Base-by-base conservation (phyloP, 2,329 filamentous ascomycete genomes). In the Colletotrichum caudatum region DNA sequence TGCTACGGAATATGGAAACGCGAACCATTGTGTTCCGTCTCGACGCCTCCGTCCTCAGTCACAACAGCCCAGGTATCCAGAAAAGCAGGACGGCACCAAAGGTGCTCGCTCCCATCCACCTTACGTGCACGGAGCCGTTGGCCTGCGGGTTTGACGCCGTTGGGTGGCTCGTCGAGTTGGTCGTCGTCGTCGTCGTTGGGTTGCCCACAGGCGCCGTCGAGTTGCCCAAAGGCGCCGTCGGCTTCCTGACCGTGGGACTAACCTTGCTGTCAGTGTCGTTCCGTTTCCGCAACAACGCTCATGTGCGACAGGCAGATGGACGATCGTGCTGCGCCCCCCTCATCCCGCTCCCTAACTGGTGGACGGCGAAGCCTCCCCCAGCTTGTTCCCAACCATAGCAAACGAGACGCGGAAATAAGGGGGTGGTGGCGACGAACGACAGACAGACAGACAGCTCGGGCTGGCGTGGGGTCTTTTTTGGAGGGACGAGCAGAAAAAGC, bases 401-500 rank as follows among this genome's bases (percentile, higher is more conserved):
- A 11, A 57, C 14, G 18, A 41, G 39, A 29, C 44, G n/a, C n/a
- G 7, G 18, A 35, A 37, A 29, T n/a, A 20, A 54, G 20, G 33
- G 33, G 20, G 33, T 5, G 20, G 54, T 20, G 33, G 12, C 54
- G 20, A 57, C 33, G 11, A 16, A 23, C 54, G 35, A n/a, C 35
- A n/a, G 54, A 39, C 29, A 29, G 29, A 29, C 29, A 29, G 26
- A n/a, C 33, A 39, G 20, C 33, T 56, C 29, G 53, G 53, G 53
- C 20, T 37, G 33, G 11, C 59, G 59, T 35, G 29, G 9, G 20
- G 29, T n/a, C 5, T 39, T 29, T 39, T 29, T 29, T 26, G 29
- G 44, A 46, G 44, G 44, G 44, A 51, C 20, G 59, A n/a, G 50
- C 20, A 51, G n/a, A 39, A 51, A 39, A 51, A 0, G 89, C 89